These are phyloP conservation scores for Vitis vinifera DNA, from an alignment of 164 flowering plant genomes.

Conservation along the genomic window ASM3070453v1 NC_081818.1:7151001-7151500, in stretches of 20 bases:
- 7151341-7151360: conserved; percentile 27
- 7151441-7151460: conserved; percentile 30
- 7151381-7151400: conserved; percentile 32
- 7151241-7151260: background rate
- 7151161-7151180: no score
- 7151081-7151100: no score
- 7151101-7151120: no score
- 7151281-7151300: conserved; percentile 31
- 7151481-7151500: conserved; percentile 36
- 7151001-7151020: no score
- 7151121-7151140: no score
- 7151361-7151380: conserved; percentile 28
- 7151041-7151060: no score
- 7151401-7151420: conserved; percentile 34
- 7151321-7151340: conserved; percentile 27
- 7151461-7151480: conserved; percentile 35
- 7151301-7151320: conserved; percentile 33
- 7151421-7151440: conserved; percentile 24
- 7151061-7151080: no score
- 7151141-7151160: no score
- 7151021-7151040: no score
- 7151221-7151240: background rate
- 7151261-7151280: background rate
- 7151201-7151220: no score
- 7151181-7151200: background rate